phyloP scores from a whole-genome alignment of 148 eudicot genomes.

The Nepenthes gracilis region DNA sequence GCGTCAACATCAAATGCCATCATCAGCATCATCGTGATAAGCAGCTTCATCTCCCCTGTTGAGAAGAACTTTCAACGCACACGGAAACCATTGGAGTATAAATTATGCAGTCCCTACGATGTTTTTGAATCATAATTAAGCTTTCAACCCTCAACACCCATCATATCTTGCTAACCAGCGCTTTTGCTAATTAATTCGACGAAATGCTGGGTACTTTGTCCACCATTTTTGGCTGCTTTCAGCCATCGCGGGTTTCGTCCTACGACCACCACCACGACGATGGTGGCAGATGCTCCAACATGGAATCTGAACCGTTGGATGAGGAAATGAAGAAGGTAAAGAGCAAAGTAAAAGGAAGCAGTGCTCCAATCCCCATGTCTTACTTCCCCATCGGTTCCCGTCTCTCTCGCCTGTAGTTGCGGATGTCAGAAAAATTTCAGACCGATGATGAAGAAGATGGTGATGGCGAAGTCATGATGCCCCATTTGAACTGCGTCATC shows the following conservation, averaged over 20 bases:
- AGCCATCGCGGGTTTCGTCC: background rate
- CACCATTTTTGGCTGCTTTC: background rate
- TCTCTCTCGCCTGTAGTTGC: background rate
- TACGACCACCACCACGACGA: background rate
- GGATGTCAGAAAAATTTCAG: too few relatives aligned
- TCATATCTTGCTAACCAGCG: background rate
- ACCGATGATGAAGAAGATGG: too few relatives aligned
- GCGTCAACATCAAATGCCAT: too few relatives aligned
- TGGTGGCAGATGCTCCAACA: background rate
- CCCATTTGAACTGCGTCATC: too few relatives aligned
- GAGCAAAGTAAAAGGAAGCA: background rate
- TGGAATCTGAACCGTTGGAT: background rate
- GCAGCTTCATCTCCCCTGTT: too few relatives aligned
- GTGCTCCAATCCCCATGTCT: background rate
- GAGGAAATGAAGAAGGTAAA: background rate
- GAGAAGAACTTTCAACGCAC: too few relatives aligned
- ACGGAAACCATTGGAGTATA: too few relatives aligned
- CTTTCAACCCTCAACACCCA: background rate
- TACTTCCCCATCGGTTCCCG: background rate
- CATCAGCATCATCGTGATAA: too few relatives aligned
- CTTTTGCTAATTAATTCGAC: background rate
- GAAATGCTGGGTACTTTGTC: background rate
- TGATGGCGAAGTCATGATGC: too few relatives aligned
- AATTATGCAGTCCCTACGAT: too few relatives aligned
- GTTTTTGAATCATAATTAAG: too few relatives aligned